Conservation (phyloP, 1,139 yeast genomes). For the Saccharomyces uvarum region DNA sequence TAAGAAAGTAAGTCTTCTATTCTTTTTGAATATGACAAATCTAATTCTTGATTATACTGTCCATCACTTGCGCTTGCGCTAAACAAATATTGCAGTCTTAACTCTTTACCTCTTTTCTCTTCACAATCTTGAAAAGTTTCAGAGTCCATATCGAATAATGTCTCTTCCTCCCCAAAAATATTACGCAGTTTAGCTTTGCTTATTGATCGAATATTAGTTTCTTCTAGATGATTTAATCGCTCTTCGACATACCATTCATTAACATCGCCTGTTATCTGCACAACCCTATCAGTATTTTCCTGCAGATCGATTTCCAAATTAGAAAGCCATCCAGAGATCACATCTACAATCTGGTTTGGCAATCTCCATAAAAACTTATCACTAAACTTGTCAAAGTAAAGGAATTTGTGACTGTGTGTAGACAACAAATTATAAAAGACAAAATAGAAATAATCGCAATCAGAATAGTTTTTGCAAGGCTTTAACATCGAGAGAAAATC, state of each 20-base stretch:
- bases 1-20: neutral
- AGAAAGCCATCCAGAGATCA: neutral
- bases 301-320: neutral
- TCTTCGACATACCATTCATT: neutral
- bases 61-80: neutral
- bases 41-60: neutral
- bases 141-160: neutral
- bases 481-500: slow-evolving; percentile 15
- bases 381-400: neutral
- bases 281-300: neutral
- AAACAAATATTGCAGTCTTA: neutral
- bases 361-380: neutral
- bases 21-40: neutral
- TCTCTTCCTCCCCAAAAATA: neutral
- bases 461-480: slow-evolving; percentile 8
- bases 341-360: neutral
- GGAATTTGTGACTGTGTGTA: slow-evolving; percentile 3
- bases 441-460: slow-evolving; percentile 9
- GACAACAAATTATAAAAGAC: slow-evolving; percentile 12
- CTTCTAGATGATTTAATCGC: neutral
- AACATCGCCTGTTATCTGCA: neutral
- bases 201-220: neutral
- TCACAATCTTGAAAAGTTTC: neutral
- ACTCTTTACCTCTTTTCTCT: neutral
- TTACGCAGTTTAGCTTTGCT: neutral